phyloP scores from a whole-genome alignment of 2,329 filamentous ascomycete genomes.

The Ustulina deusta region DNA sequence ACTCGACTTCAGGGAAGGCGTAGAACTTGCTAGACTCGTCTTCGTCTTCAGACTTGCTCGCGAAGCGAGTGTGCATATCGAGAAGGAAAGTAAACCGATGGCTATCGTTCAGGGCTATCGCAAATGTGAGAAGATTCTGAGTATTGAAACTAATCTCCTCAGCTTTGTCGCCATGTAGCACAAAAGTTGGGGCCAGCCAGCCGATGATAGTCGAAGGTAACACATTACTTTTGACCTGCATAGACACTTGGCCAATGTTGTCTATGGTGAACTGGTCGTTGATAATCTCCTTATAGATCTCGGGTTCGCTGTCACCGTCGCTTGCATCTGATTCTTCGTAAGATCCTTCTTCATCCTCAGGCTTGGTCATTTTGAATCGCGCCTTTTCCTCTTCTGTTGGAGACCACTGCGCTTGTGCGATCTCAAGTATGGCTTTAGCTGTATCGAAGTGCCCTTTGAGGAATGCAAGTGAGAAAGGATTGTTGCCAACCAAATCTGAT shows the following conservation, averaged over 20 bases:
- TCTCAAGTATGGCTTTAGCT: constrained; percentile 76
- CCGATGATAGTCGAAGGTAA: constrained; percentile 67
- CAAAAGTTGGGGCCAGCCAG: constrained; percentile 53
- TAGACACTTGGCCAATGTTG: constrained; percentile 76
- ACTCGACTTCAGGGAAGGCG: constrained; percentile 56
- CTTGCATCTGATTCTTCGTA: constrained; percentile 54
- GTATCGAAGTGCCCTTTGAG: constrained; percentile 72
- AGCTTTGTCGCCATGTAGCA: constrained; percentile 48
- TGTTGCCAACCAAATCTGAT: constrained; percentile 62
- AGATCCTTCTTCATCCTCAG: constrained; percentile 52
- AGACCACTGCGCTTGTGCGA: constrained; percentile 75
- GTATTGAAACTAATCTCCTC: constrained; percentile 40
- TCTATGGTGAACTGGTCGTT: constrained; percentile 80
- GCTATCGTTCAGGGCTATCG: constrained; percentile 65
- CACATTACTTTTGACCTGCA: constrained; percentile 73
- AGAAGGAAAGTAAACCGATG: constrained; percentile 68
- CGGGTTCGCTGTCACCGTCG: constrained; percentile 53
- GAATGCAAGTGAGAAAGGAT: constrained; percentile 76
- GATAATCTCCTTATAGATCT: constrained; percentile 66
- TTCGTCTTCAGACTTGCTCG: constrained; percentile 51
- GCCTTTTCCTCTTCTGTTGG: constrained; percentile 65
- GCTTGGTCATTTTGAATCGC: constrained; percentile 60
- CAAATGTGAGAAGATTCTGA: constrained; percentile 56
- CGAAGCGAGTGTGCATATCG: constrained; percentile 63
- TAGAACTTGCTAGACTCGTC: constrained; percentile 53